Base-by-base conservation (phyloP, 352 stramenopile species). In the Phytophthora idaei region DNA sequence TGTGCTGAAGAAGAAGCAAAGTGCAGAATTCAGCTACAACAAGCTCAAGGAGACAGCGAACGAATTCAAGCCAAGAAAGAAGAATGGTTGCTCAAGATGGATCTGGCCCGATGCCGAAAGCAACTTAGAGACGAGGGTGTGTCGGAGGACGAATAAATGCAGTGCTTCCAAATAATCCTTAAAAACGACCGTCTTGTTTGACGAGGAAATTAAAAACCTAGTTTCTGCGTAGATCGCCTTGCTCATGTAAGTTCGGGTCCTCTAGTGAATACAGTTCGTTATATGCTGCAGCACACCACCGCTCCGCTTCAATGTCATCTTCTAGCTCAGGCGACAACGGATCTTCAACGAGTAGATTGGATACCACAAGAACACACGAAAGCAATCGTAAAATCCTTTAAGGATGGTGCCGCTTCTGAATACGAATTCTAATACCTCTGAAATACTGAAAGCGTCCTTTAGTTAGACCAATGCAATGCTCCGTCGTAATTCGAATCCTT, bases 391-490 rank as follows among this genome's bases (percentile, higher is more conserved):
- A 2, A 14, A 45, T 21, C 6, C 39, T 45, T 21, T 47, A 10
- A 17, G 28, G 41, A 47, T 28, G 41, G 10, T 5, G 7, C 15
- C 21, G 11, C 15, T 46, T 17, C 39, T 46, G 39, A 36, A 46
- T 46, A 25, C 12, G 4, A 15, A 46, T 46, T 11, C 15, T 7
- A 21, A 46, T 46, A 3, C 39, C 39, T 46, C 15, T 21, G 15
- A 46, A 46, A 46, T 46, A 46, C 39, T 46, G 39, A 15, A 46
- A 46, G 39, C 39, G 12, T 3, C 39, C 39, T 15, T 46, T 46
- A 25, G 21, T 46, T 11, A 46, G 39, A 8, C 39, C 39, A 25
- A 46, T 46, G 39, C 11, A 46, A 25, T 36, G 31, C 31, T 36
- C 31, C 8, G 41, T 47, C 17, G 12, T 25, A 28, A 28, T 47